Percentiles rank a stretch among this genome's conserved stretches.
These are phyloP conservation scores for Plasmodium cynomolgi DNA, from an alignment of 169 alveolate species.

Conservation along the genomic window DNA sequence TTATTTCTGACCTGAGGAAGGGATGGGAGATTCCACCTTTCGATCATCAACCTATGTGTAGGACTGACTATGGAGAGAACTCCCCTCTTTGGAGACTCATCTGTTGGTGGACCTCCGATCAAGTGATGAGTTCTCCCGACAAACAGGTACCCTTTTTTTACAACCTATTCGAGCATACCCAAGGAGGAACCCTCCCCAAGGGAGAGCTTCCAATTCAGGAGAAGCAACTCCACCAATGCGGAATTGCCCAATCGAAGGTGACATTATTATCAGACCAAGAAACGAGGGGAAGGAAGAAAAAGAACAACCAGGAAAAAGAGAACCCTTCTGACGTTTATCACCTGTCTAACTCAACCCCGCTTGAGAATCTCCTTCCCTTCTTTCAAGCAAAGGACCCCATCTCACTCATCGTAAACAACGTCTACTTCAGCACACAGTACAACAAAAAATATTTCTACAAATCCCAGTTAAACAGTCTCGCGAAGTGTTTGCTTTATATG, in stretches of 20 bases:
- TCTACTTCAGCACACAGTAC: background rate
- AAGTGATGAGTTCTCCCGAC: background rate
- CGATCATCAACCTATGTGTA: background rate
- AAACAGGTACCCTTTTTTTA: background rate
- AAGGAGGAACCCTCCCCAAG: background rate
- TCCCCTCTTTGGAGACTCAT: background rate
- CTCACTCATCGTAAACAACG: background rate
- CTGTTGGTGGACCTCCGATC: background rate
- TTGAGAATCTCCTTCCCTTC: background rate
- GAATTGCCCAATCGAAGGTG: background rate
- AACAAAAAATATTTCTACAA: background rate
- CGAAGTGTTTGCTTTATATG: conserved; percentile 25
- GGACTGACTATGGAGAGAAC: background rate
- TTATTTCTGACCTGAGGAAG: background rate
- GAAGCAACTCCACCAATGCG: background rate
- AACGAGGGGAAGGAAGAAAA: background rate
- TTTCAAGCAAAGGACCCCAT: background rate
- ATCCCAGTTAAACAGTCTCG: conserved; percentile 12
- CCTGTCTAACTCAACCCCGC: background rate
- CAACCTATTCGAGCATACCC: background rate
- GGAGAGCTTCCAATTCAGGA: background rate
- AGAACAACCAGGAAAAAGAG: background rate
- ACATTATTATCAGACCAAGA: background rate
- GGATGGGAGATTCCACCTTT: background rate
- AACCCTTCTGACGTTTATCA: background rate